Percentiles rank a stretch among this genome's conserved stretches.
Conservation (phyloP, 1,284 basidiomycete species). For the Mycena sp. region DNA sequence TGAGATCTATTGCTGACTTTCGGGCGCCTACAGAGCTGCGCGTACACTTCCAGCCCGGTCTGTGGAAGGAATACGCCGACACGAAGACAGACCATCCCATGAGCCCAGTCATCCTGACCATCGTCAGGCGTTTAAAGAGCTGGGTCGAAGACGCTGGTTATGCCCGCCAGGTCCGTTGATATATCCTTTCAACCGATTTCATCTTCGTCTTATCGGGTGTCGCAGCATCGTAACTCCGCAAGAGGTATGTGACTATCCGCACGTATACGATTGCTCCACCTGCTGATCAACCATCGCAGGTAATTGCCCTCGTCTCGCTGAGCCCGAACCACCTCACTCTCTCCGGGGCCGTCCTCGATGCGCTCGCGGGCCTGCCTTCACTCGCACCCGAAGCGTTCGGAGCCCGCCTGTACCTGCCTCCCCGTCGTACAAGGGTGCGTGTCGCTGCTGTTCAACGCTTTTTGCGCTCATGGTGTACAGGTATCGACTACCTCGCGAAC, state of each 20-base stretch:
- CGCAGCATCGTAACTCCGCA: constrained; percentile 52
- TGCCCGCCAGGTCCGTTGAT: constrained; percentile 58
- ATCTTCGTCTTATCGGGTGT: neutral
- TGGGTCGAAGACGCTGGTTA: constrained; percentile 54
- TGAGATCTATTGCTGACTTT: neutral
- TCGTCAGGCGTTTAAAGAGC: constrained; percentile 49
- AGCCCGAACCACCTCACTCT: constrained; percentile 57
- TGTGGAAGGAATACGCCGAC: constrained; percentile 54
- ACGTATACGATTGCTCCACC: neutral
- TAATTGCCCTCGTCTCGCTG: constrained; percentile 52
- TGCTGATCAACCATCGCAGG: constrained; percentile 38
- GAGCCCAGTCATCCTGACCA: constrained; percentile 47
- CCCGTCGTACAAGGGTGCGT: constrained; percentile 5
- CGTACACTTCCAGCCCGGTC: constrained; percentile 53
- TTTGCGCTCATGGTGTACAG: constrained; percentile 4
- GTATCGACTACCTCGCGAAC: constrained; percentile 48
- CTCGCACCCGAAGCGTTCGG: constrained; percentile 30
- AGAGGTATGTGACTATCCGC: constrained; percentile 41
- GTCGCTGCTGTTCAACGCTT: neutral
- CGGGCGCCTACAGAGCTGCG: constrained; percentile 49
- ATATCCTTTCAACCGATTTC: neutral
- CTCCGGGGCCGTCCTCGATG: constrained; percentile 53
- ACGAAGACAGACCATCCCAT: constrained; percentile 55
- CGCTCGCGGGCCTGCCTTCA: constrained; percentile 46
- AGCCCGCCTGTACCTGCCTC: neutral